Conservation (phyloP, 2,329 filamentous ascomycete genomes). For the Pseudogymnoascus sp. region DNA sequence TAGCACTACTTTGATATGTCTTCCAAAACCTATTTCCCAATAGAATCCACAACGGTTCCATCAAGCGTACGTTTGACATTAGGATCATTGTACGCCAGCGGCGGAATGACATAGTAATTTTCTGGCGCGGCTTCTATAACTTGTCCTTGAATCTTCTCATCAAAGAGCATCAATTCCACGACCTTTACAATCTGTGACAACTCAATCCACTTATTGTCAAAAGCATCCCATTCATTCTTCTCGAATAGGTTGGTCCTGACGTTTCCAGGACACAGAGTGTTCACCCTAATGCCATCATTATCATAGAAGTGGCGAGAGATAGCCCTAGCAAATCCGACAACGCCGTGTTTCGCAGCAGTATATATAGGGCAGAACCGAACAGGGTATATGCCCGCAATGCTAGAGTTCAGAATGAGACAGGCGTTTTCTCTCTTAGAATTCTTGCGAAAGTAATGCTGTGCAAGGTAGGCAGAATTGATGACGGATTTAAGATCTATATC, state of each 20-base stretch:
- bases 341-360: conserved; percentile 12
- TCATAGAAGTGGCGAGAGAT: conserved; percentile 12
- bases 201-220: conserved; percentile 6
- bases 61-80: conserved; percentile 6
- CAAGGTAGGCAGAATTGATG: not conserved
- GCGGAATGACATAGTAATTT: conserved; percentile 8
- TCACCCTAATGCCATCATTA: conserved; percentile 11
- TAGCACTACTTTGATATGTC: not conserved
- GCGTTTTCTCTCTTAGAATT: not conserved
- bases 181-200: conserved; percentile 8
- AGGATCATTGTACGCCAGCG: conserved; percentile 7
- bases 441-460: not conserved
- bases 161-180: conserved; percentile 8
- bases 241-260: conserved; percentile 11
- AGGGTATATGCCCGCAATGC: conserved; percentile 13
- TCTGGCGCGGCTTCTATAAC: conserved; percentile 3
- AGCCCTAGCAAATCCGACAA: conserved; percentile 9
- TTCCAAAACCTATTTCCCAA: not conserved
- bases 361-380: conserved; percentile 13
- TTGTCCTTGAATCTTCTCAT: conserved; percentile 1
- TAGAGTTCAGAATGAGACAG: conserved; percentile 9
- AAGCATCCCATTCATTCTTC: conserved; percentile 12
- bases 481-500: not conserved
- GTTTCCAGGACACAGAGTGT: conserved; percentile 10
- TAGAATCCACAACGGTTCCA: not conserved